Percentiles rank a stretch among this genome's conserved stretches.
Evolutionary conservation across 169 alveolate species (phyloP).

Genomic region (Eimeria tenella): DNA sequence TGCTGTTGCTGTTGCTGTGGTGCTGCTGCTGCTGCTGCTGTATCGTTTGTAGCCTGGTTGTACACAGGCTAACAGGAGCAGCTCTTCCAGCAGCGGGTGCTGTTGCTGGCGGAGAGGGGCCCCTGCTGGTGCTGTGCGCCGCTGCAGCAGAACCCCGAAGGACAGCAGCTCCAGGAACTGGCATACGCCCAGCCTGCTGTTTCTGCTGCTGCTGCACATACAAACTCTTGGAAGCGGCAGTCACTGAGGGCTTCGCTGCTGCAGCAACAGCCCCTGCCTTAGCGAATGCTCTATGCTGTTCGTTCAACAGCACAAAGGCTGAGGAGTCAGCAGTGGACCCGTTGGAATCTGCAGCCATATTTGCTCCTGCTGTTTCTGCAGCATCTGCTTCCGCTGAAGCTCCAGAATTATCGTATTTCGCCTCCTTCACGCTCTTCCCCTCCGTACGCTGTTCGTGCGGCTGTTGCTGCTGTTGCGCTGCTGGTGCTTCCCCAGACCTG

Average conservation of each 20-base stretch:
- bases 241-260: background rate
- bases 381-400: background rate
- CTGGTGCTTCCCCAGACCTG: background rate
- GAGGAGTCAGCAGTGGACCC: background rate
- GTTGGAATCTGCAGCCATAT: background rate
- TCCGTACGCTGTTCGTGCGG: background rate
- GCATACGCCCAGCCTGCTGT: background rate
- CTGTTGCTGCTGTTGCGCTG: background rate
- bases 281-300: constrained; percentile 15
- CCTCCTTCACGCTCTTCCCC: too few species aligned
- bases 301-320: background rate
- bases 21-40: background rate
- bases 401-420: background rate
- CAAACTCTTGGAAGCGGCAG: background rate
- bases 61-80: background rate
- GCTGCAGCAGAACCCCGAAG: background rate
- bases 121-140: too few species aligned
- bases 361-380: background rate
- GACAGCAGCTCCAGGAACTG: background rate
- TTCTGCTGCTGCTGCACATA: background rate
- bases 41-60: background rate
- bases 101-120: background rate
- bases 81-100: background rate
- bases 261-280: background rate
- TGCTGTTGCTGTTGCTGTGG: background rate